Base-by-base conservation (phyloP, 2,329 filamentous ascomycete species). In the Aspergillus amoenus region DNA sequence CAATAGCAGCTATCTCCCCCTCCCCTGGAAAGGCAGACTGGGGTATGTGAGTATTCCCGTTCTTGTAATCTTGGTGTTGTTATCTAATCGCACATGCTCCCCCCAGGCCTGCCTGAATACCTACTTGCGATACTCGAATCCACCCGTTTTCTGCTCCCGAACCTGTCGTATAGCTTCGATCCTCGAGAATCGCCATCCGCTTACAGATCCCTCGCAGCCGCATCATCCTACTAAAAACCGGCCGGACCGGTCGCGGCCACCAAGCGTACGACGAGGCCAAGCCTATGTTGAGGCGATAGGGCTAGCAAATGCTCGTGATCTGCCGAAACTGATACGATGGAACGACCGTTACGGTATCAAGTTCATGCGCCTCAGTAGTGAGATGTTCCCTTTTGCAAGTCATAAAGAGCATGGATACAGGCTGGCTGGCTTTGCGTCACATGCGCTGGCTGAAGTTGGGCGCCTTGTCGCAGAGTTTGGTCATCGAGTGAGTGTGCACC, bases 361-460 rank as follows among this genome's bases (percentile, higher is more conserved):
- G 64, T 97, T 97, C 72, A 85, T 97, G 84, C 85, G 93, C 1
- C 79, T 97, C 18, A 96, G 91, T 64, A 96, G 91, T 54, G 93
- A 97, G 66, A 97, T 97, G 90, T 97, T 97, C 63, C 93, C 93
- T 0, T 97, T 97, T 71, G 93, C 93, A 2, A 95, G 90, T 62
- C 93, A 97, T 68, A 82, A 84, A 22, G 88, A 91, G 60, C 88
- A 96, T 63, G 93, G 93, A 0, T 97, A 97, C 73, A 88, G 85
- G 64, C 81, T 97, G 12, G 87, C 86, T 0, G 88, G 90, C 0
- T 97, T 97, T 70, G 93, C 93, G 0, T 85, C 89, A 0, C 87
- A 92, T 13, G 86, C 84, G 0, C 79, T 97, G 9, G 88, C 84
- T 2, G 88, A 93, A 63, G 90, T 85, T 7, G 93, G 93, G 1